These are phyloP conservation scores for Vitis hybrid DNA, from an alignment of 177 flowering plant genomes.

Conservation along the genomic window DNA sequence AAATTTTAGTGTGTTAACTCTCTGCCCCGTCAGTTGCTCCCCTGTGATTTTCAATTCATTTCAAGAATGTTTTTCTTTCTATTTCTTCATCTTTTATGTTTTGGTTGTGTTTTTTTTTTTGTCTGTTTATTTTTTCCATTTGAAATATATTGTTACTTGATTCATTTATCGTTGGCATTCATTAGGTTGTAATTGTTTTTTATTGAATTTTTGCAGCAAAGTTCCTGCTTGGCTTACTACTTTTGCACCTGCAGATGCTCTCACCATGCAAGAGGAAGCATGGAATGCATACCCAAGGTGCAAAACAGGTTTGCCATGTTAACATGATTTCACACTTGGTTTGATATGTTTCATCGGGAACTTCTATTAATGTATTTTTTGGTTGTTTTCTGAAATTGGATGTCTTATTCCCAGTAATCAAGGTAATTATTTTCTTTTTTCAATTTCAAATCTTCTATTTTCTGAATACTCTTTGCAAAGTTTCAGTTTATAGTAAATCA, in stretches of 20 bases:
- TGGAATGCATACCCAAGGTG: conserved; percentile 85
- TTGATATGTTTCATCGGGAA: background rate
- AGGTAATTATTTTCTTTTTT: conserved; percentile 31
- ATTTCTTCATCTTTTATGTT: too few relatives aligned
- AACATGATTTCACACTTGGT: background rate
- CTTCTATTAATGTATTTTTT: conserved; percentile 16
- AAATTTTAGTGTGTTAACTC: too few relatives aligned
- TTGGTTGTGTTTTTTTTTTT: too few relatives aligned
- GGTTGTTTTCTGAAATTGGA: conserved; percentile 16
- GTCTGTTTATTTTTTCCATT: too few relatives aligned
- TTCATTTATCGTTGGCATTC: background rate
- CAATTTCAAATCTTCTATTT: background rate
- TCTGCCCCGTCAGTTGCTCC: too few relatives aligned
- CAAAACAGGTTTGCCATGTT: conserved; percentile 55
- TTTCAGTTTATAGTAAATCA: background rate
- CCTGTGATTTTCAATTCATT: too few relatives aligned
- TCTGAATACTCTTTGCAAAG: background rate
- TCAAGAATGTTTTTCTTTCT: too few relatives aligned
- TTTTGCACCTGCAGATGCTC: conserved; percentile 70
- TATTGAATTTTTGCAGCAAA: conserved; percentile 48
- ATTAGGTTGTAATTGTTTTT: background rate
- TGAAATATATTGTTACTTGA: too few relatives aligned
- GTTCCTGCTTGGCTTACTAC: conserved; percentile 66
- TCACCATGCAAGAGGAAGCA: conserved; percentile 72
- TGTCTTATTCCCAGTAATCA: conserved; percentile 39